Base-by-base conservation (phyloP, 2,329 filamentous ascomycete genomes). In the Aspergillus chevalieri region DNA sequence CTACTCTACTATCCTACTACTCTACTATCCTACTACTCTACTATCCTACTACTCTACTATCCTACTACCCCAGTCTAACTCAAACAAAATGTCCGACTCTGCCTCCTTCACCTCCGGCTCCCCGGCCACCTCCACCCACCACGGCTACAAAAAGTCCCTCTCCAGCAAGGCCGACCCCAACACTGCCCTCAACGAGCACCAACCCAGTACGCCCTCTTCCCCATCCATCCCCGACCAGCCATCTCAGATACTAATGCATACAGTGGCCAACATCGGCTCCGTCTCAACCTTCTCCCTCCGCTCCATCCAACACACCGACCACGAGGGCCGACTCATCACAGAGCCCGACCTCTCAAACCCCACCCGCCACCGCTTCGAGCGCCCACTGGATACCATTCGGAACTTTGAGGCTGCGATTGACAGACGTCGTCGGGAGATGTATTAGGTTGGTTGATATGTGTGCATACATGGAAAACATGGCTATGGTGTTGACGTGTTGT, bases 281-380 rank as follows among this genome's bases (percentile, higher is more conserved):
- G 47, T 43, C 8, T 57, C 56, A 45, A 82, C 78, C 78, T 61
- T 76, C 76, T 80, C 87, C n/a, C 75, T 95, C 49, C 82, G 88
- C 50, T 78, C 80, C 6, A 81, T 91, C 39, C 82, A 87, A 63
- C 88, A 93, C 71, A 85, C 78, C 62, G 90, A 95, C 69, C 61
- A 72, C n/a, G 75, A 80, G 54, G 90, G 91, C 47, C 90, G 91
- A 57, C 71, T 80, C 17, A 95, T 95, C 62, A 78, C 81, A 61
- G 91, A 96, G 48, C 91, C 91, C 17, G 91, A 96, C 70, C 80
- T 83, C 56, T 94, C 89, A 39, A 96, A 96, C 65, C 91, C 91
- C 12, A 95, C 91, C 12, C 82, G 91, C 57, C 86, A 81, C 62
- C 83, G 90, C 63, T 85, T 89, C 80, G 91, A 96, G 73, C 84